A percentile compares a stretch with the other conserved stretches of the same genome.
Conservation (phyloP, 139 green algal species). For the Desmodesmus armatus region DNA sequence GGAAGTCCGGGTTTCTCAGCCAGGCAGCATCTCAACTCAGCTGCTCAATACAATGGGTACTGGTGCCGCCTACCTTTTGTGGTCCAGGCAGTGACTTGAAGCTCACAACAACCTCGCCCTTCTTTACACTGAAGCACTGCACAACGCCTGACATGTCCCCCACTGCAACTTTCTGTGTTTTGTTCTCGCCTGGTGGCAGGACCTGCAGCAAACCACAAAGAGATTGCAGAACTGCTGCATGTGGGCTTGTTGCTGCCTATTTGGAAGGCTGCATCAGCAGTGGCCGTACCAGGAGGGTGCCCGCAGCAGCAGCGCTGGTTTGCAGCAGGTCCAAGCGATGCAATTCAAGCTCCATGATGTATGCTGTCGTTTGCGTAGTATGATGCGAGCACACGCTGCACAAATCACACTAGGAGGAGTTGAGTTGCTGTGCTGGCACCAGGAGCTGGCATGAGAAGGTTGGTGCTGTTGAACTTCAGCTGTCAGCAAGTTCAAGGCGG, state of each 20-base stretch:
- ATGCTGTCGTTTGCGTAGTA: background rate
- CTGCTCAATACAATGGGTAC: background rate
- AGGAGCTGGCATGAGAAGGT: too few relatives aligned
- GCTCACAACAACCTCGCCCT: conserved; percentile 57
- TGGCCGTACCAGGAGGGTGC: conserved; percentile 58
- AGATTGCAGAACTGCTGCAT: background rate
- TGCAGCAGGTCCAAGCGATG: conserved; percentile 70
- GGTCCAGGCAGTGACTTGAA: conserved; percentile 76
- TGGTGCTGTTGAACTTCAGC: too few relatives aligned
- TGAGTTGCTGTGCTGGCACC: too few relatives aligned
- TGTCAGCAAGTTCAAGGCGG: too few relatives aligned
- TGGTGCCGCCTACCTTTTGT: conserved; percentile 46
- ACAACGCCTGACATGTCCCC: conserved; percentile 74
- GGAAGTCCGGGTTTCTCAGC: background rate
- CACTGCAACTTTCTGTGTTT: conserved; percentile 77
- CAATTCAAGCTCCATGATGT: conserved; percentile 67
- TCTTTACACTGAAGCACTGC: conserved; percentile 75
- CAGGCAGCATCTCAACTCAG: background rate
- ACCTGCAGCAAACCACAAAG: conserved; percentile 53
- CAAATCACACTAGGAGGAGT: too few relatives aligned
- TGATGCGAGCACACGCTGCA: too few relatives aligned
- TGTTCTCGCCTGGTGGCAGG: conserved; percentile 69
- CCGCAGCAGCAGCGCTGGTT: conserved; percentile 51
- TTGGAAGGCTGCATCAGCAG: background rate
- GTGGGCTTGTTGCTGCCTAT: background rate